Base-by-base conservation (phyloP, 495 filamentous ascomycete genomes). In the Lasiosphaeria miniovina region DNA sequence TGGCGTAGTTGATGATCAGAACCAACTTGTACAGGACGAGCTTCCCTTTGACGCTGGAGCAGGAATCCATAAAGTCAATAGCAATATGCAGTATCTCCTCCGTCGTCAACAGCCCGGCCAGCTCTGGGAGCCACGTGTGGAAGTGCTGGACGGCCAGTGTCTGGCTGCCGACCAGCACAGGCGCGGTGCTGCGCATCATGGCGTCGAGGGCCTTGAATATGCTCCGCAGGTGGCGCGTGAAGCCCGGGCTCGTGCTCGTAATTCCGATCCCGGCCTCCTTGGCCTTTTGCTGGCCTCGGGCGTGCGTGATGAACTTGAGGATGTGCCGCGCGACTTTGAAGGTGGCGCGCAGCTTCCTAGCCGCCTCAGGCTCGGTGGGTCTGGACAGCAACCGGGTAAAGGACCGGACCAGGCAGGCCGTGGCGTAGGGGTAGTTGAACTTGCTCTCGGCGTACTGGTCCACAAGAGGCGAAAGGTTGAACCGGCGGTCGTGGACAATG, bases 61-160 rank as follows among this genome's bases (percentile, higher is more conserved):
- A 98, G 10, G 94, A 89, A 68, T 96, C 90, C 78, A 99, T 86
- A 67, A 98, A 96, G 70, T 91, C 90, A 54, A 93, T 88, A 32
- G 93, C 91, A 52, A 98, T 87, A 66, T 96, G 86, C 55, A 97
- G 74, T 59, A 96, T 94, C 70, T 99, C 93, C 58, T 89, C 88
- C 1, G 86, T 84, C 12, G 79, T 84, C 65, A 99, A 81, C 38
- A 93, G 78, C 12, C 86, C 84, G 4, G 84, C 82, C 6, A 98
- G 83, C 62, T 96, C 92, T 0, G 94, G 95, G 10, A 99, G 77
- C 94, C 94, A 98, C 3, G 89, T 87, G 69, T 98, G 94, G 71
- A 98, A 96, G 73, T 98, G 89, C 70, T 99, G 94, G 15, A 98
- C 93, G 5, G 95, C 89, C 36, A 99, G 74, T 2, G 94, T 98